These are phyloP conservation scores for Ganoderma boninense DNA, from an alignment of 1,284 basidiomycete species.

Conservation along the genomic window DNA sequence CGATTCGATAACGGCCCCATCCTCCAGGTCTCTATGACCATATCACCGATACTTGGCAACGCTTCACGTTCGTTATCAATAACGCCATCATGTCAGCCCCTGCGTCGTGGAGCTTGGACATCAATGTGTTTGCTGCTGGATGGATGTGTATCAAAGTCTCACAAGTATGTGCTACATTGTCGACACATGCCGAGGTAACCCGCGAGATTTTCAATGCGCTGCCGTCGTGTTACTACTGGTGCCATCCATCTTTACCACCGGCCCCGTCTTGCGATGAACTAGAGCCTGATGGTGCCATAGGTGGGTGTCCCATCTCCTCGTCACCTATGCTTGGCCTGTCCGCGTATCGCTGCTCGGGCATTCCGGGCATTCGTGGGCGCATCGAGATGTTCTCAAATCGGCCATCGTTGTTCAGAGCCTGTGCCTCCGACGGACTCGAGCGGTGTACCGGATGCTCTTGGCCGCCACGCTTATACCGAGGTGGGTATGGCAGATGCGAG, in stretches of 20 bases:
- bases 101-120: neutral
- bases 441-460: slow-evolving; percentile 51
- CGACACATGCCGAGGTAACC: neutral
- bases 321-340: slow-evolving; percentile 25
- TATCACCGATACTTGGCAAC: neutral
- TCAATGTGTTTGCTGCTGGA: neutral
- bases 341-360: slow-evolving; percentile 18
- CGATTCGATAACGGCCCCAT: neutral
- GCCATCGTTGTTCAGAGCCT: slow-evolving; percentile 6
- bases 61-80: neutral
- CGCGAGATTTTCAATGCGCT: neutral
- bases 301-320: slow-evolving; percentile 15
- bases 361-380: slow-evolving; percentile 12
- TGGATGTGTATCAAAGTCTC: neutral
- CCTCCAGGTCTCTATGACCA: too few relatives aligned
- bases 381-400: slow-evolving; percentile 5
- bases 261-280: neutral
- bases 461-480: slow-evolving; percentile 62
- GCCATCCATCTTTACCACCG: slow-evolving; percentile 1
- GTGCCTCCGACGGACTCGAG: slow-evolving; percentile 15
- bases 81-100: neutral
- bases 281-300: neutral
- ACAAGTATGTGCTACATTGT: neutral
- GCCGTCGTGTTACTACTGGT: neutral
- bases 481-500: slow-evolving; percentile 81